Conservation (phyloP, 768 basidiomycete species). For the Lactarius sp. region DNA sequence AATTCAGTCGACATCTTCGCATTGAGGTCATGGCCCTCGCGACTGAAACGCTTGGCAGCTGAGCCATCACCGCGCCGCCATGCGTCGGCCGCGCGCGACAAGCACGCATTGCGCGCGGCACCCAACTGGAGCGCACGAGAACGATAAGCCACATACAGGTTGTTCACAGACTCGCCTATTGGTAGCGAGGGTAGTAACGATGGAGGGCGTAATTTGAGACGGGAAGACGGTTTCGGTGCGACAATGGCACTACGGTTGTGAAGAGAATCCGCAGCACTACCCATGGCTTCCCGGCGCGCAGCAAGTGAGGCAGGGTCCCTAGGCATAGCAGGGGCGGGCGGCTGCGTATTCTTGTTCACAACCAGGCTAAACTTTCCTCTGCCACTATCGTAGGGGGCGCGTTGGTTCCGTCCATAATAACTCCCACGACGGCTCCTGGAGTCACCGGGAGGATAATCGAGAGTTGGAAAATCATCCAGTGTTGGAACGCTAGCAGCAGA, state of each 20-base stretch:
- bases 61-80: slow-evolving; percentile 96
- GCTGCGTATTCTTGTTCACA: slow-evolving; percentile 60
- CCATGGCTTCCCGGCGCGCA: slow-evolving; percentile 54
- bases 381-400: slow-evolving; percentile 66
- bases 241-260: slow-evolving; percentile 66
- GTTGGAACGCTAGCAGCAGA: slow-evolving; percentile 35
- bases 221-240: slow-evolving; percentile 76
- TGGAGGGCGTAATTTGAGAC: slow-evolving; percentile 79
- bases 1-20: slow-evolving; percentile 87
- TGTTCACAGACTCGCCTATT: slow-evolving; percentile 77
- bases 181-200: slow-evolving; percentile 81
- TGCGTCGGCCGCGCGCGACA: slow-evolving; percentile 92
- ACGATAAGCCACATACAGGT: slow-evolving; percentile 85
- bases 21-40: slow-evolving; percentile 92
- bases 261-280: slow-evolving; percentile 54
- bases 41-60: slow-evolving; percentile 88
- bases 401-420: slow-evolving; percentile 34
- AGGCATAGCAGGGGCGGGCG: slow-evolving; percentile 32
- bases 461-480: slow-evolving; percentile 68
- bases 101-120: slow-evolving; percentile 87
- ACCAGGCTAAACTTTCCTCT: slow-evolving; percentile 88
- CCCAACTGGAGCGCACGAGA: slow-evolving; percentile 87
- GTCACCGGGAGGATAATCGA: slow-evolving; percentile 39
- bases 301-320: slow-evolving; percentile 38
- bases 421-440: slow-evolving; percentile 42